Evolutionary conservation across 2,329 filamentous ascomycete genomes (phyloP).

Genomic region (Karstenula rhodostoma): DNA sequence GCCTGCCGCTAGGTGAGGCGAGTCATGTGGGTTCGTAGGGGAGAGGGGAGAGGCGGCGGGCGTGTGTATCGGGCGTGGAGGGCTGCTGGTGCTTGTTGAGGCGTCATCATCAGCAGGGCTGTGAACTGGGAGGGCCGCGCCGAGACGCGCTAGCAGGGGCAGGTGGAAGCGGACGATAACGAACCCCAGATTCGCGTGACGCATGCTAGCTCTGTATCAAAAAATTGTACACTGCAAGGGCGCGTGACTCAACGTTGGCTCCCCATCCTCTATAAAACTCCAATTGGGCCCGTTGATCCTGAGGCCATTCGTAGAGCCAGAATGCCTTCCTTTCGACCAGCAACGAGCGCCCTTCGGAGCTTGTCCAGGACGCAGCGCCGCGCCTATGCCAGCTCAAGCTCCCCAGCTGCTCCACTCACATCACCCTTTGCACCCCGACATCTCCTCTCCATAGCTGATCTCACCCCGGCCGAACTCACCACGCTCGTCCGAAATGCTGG

Average conservation of each 20-base stretch:
- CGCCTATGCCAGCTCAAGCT: slow-evolving; percentile 38
- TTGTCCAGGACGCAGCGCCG: slow-evolving; percentile 35
- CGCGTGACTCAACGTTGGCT: slow-evolving; percentile 30
- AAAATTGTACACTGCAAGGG: slow-evolving; percentile 16
- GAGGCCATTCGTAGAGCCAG: slow-evolving; percentile 18
- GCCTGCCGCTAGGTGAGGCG: slow-evolving; percentile 22
- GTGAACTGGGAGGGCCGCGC: slow-evolving; percentile 3
- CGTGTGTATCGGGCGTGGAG: neutral
- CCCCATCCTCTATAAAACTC: slow-evolving; percentile 18
- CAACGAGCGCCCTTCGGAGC: slow-evolving; percentile 40
- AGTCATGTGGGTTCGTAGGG: slow-evolving; percentile 3
- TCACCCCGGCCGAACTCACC: slow-evolving; percentile 80
- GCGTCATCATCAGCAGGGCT: slow-evolving; percentile 19
- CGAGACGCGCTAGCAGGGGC: slow-evolving; percentile 20
- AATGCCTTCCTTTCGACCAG: slow-evolving; percentile 46
- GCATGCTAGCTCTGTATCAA: slow-evolving; percentile 9
- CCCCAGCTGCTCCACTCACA: slow-evolving; percentile 51
- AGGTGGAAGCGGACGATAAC: slow-evolving; percentile 17
- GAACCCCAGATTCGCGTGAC: slow-evolving; percentile 26
- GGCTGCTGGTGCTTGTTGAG: slow-evolving; percentile 1
- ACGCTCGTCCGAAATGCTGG: slow-evolving; percentile 84
- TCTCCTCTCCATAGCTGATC: slow-evolving; percentile 88
- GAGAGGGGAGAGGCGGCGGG: neutral
- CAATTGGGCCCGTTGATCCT: slow-evolving; percentile 19
- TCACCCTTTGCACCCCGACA: slow-evolving; percentile 77